Conservation (phyloP, 2,329 filamentous ascomycete species). For the Beauveria scarabaeidicola region DNA sequence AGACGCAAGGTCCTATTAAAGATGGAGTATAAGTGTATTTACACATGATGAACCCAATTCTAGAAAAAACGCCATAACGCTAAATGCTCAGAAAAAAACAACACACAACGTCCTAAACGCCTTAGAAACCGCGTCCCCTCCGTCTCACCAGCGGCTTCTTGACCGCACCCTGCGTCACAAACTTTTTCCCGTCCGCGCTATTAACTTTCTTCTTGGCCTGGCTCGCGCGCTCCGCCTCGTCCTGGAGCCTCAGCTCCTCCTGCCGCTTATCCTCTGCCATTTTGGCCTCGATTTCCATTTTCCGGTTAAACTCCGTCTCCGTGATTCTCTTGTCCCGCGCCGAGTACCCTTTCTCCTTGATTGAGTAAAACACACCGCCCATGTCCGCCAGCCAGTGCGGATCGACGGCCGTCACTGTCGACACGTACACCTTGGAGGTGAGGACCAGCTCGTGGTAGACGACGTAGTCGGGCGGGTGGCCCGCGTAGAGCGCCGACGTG, state of each 20-base stretch:
- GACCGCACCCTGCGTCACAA: constrained; percentile 53
- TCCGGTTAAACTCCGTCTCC: constrained; percentile 84
- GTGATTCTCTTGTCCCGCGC: constrained; percentile 76
- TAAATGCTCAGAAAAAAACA: constrained; percentile 4
- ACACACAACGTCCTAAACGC: background rate
- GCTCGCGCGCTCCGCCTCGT: constrained; percentile 37
- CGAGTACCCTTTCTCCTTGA: constrained; percentile 96
- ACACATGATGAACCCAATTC: background rate
- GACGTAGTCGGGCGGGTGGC: constrained; percentile 92
- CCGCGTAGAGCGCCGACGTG: constrained; percentile 87
- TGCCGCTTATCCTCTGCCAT: constrained; percentile 78
- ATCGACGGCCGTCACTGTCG: constrained; percentile 89
- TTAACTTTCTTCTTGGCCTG: constrained; percentile 32
- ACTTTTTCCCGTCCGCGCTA: constrained; percentile 39
- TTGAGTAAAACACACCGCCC: constrained; percentile 91
- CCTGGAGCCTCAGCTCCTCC: constrained; percentile 48
- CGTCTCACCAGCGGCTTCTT: constrained; percentile 52
- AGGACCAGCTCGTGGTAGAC: constrained; percentile 97
- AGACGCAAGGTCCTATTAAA: too few species aligned
- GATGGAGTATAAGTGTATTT: too few species aligned
- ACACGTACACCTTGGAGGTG: constrained; percentile 97
- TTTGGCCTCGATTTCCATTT: constrained; percentile 86
- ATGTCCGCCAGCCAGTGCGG: constrained; percentile 96
- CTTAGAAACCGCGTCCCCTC: constrained; percentile 44
- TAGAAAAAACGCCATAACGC: constrained; percentile 5